phyloP scores from a whole-genome alignment of 176 grass and related monocot genomes.

The Coix lacrymajobi region DNA sequence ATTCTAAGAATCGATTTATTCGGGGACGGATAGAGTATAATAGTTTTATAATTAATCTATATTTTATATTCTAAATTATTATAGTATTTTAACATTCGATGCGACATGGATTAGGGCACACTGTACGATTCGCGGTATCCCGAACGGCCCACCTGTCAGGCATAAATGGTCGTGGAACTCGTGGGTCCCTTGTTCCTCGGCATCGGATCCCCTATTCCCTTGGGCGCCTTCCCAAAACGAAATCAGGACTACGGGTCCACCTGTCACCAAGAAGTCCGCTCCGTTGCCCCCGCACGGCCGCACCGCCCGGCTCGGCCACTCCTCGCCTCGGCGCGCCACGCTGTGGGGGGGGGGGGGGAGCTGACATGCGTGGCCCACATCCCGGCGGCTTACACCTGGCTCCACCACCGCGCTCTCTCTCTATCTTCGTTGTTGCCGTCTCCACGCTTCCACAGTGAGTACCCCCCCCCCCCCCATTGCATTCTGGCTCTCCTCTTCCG shows the following conservation, averaged over 20 bases:
- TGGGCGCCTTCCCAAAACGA: neutral
- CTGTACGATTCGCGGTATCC: too few species aligned
- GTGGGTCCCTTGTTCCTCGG: neutral
- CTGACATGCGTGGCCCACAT: neutral
- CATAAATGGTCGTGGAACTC: too few species aligned
- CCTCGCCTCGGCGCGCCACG: neutral
- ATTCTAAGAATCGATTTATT: too few species aligned
- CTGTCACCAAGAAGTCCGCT: neutral
- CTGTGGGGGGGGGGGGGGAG: too few species aligned
- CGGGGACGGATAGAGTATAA: too few species aligned
- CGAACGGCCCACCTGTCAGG: too few species aligned
- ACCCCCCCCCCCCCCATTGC: neutral
- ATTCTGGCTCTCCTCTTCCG: neutral
- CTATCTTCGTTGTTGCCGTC: neutral
- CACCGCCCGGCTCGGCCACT: conserved; percentile 7
- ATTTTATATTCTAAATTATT: too few species aligned
- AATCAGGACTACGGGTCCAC: neutral
- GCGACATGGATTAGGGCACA: too few species aligned
- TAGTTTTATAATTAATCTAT: too few species aligned
- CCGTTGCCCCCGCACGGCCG: neutral
- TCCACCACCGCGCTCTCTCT: neutral
- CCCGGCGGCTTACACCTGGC: neutral
- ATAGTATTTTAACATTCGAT: too few species aligned
- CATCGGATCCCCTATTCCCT: neutral
- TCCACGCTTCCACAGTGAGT: neutral